Evolutionary conservation across 1,284 basidiomycete species (phyloP).

Genomic region (Ganoderma lingzhi): DNA sequence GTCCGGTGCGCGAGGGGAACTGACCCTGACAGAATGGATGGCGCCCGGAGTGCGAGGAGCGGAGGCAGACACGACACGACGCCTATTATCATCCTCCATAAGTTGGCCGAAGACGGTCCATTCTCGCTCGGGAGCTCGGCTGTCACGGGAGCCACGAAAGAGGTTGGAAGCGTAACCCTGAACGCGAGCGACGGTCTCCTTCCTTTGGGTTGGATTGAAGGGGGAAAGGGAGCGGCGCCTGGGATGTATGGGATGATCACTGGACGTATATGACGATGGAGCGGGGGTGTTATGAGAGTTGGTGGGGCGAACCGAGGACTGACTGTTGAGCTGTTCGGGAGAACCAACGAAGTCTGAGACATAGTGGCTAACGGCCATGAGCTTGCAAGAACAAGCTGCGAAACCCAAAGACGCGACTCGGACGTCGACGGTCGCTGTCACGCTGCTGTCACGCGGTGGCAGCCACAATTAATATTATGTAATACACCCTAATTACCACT

Average conservation of each 20-base stretch:
- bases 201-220: slow-evolving; percentile 11
- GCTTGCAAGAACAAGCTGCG: neutral
- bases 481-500: no score
- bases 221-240: slow-evolving; percentile 31
- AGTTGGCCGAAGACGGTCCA: slow-evolving; percentile 79
- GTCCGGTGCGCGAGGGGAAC: slow-evolving; percentile 18
- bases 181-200: slow-evolving; percentile 26
- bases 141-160: slow-evolving; percentile 15
- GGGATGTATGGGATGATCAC: slow-evolving; percentile 19
- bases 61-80: slow-evolving; percentile 34
- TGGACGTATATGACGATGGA: slow-evolving; percentile 15
- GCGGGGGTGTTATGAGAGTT: neutral
- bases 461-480: no score
- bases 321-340: slow-evolving; percentile 23
- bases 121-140: slow-evolving; percentile 41
- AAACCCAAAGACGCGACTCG: no score
- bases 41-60: slow-evolving; percentile 11
- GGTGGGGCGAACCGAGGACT: slow-evolving; percentile 10
- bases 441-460: no score
- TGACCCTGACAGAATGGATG: slow-evolving; percentile 21
- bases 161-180: slow-evolving; percentile 28
- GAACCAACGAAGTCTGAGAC: slow-evolving; percentile 27
- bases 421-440: no score
- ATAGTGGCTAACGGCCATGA: neutral
- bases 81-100: slow-evolving; percentile 64